These are phyloP conservation scores for Dipteronia dyeriana DNA, from an alignment of 345 rosid species.

Conservation along the genomic window DNA sequence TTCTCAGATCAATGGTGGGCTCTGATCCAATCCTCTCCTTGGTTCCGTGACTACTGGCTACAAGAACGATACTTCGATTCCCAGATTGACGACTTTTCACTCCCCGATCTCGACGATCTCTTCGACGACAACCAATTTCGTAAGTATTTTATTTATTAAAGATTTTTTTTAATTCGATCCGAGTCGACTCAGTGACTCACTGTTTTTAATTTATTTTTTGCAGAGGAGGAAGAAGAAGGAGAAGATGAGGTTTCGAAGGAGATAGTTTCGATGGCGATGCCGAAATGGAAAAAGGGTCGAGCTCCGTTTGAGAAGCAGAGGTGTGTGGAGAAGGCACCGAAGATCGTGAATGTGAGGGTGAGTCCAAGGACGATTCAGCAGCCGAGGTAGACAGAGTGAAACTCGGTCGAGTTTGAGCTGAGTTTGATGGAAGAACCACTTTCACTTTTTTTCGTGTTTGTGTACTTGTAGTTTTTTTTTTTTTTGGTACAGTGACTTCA, in stretches of 20 bases:
- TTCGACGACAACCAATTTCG: conserved; percentile 34
- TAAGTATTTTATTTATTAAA: conserved; percentile 4
- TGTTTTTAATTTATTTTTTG: not conserved
- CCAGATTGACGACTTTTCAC: conserved; percentile 21
- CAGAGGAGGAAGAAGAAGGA: conserved; percentile 34
- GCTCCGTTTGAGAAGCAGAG: conserved; percentile 32
- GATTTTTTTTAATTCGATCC: not conserved
- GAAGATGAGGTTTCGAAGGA: conserved; percentile 27
- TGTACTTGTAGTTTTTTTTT: not conserved
- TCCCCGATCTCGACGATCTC: conserved; percentile 36
- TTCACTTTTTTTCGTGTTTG: not conserved
- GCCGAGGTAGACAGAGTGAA: conserved; percentile 39
- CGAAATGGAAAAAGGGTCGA: conserved; percentile 43
- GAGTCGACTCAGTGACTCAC: conserved; percentile 12
- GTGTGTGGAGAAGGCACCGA: conserved; percentile 47
- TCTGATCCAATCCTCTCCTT: conserved; percentile 57
- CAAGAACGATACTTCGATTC: conserved; percentile 57
- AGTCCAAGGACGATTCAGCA: conserved; percentile 70
- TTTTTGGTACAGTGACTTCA: not conserved
- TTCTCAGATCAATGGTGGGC: conserved; percentile 80
- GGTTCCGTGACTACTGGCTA: conserved; percentile 77
- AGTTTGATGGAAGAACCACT: not conserved
- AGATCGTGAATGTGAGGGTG: conserved; percentile 53
- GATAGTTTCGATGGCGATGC: conserved; percentile 37
- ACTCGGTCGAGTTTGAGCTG: not conserved